Conservation (phyloP, 257 asterid genomes). For the Rehmannia glutinosa region DNA sequence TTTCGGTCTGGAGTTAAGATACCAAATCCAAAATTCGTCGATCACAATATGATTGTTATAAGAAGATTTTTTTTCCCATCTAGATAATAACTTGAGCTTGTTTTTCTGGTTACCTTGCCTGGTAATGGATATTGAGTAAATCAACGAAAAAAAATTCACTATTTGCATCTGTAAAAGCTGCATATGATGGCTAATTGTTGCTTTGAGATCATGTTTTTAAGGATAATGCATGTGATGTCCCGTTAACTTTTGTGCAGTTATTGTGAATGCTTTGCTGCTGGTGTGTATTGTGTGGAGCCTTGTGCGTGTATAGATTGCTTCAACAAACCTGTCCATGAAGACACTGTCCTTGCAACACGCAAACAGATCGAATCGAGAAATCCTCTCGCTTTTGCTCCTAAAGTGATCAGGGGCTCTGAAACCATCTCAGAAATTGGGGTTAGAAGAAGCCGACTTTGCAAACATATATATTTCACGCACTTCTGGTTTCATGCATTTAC, state of each 20-base stretch:
- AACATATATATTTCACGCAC: background rate
- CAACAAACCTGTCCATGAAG: conserved; percentile 96
- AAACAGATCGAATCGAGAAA: conserved; percentile 93
- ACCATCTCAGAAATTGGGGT: conserved; percentile 53
- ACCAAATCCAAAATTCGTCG: too few species aligned
- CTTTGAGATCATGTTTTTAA: background rate
- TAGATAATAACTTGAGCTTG: background rate
- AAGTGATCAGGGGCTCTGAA: conserved; percentile 67
- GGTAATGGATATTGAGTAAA: background rate
- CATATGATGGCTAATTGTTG: too few species aligned
- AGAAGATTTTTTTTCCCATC: too few species aligned
- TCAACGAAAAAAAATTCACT: too few species aligned
- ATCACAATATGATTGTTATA: background rate
- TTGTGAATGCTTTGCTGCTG: conserved; percentile 99
- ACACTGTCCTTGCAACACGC: conserved; percentile 90
- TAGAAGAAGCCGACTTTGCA: conserved; percentile 11
- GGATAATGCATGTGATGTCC: background rate
- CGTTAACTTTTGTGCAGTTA: conserved; percentile 50
- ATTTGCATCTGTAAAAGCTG: too few species aligned
- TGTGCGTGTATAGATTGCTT: conserved; percentile 92
- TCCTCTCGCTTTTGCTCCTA: conserved; percentile 99
- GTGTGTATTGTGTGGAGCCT: conserved; percentile 93
- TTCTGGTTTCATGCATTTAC: background rate
- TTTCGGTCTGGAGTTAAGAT: too few species aligned
- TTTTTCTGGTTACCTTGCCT: background rate